These are phyloP conservation scores for Vicia villosa DNA, from an alignment of 306 rosid species.

Conservation along the genomic window DNA sequence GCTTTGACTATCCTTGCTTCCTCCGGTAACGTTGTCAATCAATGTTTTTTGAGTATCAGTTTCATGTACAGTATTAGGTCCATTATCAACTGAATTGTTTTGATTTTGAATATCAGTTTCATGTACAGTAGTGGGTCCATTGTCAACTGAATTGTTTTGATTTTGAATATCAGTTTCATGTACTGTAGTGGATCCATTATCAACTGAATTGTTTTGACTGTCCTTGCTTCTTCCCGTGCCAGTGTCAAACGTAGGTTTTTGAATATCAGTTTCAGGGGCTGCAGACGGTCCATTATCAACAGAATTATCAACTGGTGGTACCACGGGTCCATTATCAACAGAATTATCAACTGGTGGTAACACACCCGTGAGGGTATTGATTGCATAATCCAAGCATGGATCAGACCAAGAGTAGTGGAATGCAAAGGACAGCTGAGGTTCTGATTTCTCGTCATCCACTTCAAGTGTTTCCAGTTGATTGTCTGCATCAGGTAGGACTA, in stretches of 20 bases:
- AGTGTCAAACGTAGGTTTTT: constrained; percentile 31
- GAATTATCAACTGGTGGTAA: constrained; percentile 63
- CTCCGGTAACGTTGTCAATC: background rate
- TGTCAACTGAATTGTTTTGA: constrained; percentile 24
- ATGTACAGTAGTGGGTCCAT: constrained; percentile 15
- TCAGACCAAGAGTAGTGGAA: constrained; percentile 84
- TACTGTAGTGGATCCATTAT: constrained; percentile 15
- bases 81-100: constrained; percentile 29
- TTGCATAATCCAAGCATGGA: constrained; percentile 80
- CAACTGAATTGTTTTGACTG: constrained; percentile 22
- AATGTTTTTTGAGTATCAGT: background rate
- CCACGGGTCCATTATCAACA: constrained; percentile 44
- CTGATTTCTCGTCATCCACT: constrained; percentile 48
- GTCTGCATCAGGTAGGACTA: constrained; percentile 26
- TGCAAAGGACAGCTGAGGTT: constrained; percentile 60
- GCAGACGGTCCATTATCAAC: constrained; percentile 35
- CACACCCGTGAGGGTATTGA: constrained; percentile 71
- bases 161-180: constrained; percentile 18
- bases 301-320: constrained; percentile 61
- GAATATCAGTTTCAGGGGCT: constrained; percentile 37
- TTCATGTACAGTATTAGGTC: constrained; percentile 17
- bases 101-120: constrained; percentile 15
- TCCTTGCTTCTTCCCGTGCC: constrained; percentile 11
- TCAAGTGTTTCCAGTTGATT: constrained; percentile 42
- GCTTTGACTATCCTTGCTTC: constrained; percentile 33